phyloP scores from a whole-genome alignment of 495 filamentous ascomycete species.

The Pyrenopolyporus hunteri region DNA sequence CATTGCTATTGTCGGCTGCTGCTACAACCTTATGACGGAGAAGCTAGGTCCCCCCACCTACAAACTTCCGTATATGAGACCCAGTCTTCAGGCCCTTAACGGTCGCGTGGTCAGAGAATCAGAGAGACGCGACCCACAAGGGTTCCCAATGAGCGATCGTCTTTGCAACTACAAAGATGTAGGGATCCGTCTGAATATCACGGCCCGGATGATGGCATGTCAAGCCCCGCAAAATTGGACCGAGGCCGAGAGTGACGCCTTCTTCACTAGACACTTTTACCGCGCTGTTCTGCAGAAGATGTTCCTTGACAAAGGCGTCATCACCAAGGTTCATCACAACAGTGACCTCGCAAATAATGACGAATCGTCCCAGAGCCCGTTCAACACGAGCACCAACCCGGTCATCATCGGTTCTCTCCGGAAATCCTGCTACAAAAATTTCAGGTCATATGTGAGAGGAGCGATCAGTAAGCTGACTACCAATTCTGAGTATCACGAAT shows the following conservation, averaged over 20 bases:
- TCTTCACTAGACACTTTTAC: conserved; percentile 95
- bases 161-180: conserved; percentile 64
- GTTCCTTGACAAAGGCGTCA: conserved; percentile 79
- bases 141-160: conserved; percentile 87
- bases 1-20: conserved; percentile 94
- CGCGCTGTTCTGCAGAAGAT: conserved; percentile 88
- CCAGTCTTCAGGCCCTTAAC: conserved; percentile 66
- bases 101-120: conserved; percentile 55
- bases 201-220: conserved; percentile 93
- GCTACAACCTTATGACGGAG: conserved; percentile 95
- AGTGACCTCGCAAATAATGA: conserved; percentile 44
- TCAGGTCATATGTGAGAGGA: conserved; percentile 77
- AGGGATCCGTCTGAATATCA: conserved; percentile 89
- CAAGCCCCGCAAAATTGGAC: conserved; percentile 96
- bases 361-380: conserved; percentile 52
- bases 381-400: conserved; percentile 65
- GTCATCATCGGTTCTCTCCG: conserved; percentile 85
- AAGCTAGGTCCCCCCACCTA: conserved; percentile 83
- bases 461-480: conserved; percentile 75
- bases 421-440: conserved; percentile 79
- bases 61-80: conserved; percentile 70
- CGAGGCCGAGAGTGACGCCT: conserved; percentile 73
- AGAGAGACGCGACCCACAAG: conserved; percentile 76
- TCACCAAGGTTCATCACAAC: conserved; percentile 61
- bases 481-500: conserved; percentile 59